Percentiles rank a stretch among this genome's conserved stretches.
Evolutionary conservation across 306 rosid species (phyloP).

Genomic region (Canavalia gladiata): DNA sequence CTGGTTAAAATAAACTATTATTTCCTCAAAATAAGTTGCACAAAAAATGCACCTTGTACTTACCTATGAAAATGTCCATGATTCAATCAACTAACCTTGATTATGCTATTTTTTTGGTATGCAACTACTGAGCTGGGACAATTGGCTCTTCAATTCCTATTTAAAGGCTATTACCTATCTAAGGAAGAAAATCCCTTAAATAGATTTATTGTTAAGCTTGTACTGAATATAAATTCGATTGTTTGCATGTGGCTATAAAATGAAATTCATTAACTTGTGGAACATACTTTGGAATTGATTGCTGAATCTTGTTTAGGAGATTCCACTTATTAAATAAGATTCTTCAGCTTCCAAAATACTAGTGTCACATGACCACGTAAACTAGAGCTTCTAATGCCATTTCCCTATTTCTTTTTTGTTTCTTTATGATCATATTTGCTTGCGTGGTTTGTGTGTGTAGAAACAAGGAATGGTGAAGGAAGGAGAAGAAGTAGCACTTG

Average conservation of each 20-base stretch:
- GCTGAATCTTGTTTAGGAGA: neutral
- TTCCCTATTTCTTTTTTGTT: neutral
- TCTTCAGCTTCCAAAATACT: neutral
- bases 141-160: neutral
- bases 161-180: neutral
- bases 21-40: too few relatives aligned
- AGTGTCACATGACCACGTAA: neutral
- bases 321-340: neutral
- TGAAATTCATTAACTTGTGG: neutral
- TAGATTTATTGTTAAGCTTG: neutral
- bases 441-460: conserved; percentile 54
- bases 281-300: neutral
- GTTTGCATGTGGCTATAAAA: neutral
- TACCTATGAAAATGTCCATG: neutral
- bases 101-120: neutral
- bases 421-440: neutral
- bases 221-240: neutral
- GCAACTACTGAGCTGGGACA: conserved; percentile 19
- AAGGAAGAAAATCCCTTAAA: neutral
- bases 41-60: neutral
- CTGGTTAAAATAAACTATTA: too few relatives aligned
- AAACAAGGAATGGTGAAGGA: conserved; percentile 93
- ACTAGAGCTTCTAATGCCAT: neutral
- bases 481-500: conserved; percentile 97
- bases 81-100: conserved; percentile 1